These are phyloP conservation scores for Penicillium diatomitis DNA, from an alignment of 495 filamentous ascomycete genomes.

Conservation along the genomic window DNA sequence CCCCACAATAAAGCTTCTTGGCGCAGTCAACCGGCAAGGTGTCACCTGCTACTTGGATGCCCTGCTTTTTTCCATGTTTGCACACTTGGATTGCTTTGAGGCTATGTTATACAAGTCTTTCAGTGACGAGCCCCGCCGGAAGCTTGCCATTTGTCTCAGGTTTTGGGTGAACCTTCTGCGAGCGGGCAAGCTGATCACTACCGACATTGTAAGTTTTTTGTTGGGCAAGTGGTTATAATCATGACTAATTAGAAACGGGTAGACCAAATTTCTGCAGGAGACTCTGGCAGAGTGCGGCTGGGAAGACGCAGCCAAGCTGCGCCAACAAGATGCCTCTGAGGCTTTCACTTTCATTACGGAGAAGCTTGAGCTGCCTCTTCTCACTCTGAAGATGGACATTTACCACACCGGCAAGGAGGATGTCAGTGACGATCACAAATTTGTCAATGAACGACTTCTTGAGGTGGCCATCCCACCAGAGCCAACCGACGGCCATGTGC, in stretches of 20 bases:
- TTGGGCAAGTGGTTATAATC: background rate
- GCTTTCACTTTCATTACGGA: conserved; percentile 93
- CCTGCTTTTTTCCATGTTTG: conserved; percentile 96
- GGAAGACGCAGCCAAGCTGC: conserved; percentile 64
- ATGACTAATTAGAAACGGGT: conserved; percentile 20
- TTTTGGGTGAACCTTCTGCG: conserved; percentile 91
- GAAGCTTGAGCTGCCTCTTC: conserved; percentile 73
- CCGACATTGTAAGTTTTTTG: conserved; percentile 62
- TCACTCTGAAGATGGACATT: conserved; percentile 90
- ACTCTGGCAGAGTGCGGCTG: conserved; percentile 83
- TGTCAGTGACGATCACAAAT: conserved; percentile 80
- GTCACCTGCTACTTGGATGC: conserved; percentile 91
- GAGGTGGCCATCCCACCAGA: conserved; percentile 74
- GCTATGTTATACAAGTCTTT: conserved; percentile 72
- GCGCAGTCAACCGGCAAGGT: conserved; percentile 74
- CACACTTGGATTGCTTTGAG: conserved; percentile 80
- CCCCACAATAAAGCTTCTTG: conserved; percentile 59
- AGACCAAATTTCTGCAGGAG: conserved; percentile 79
- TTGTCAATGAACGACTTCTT: conserved; percentile 83
- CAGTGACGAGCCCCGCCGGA: conserved; percentile 54
- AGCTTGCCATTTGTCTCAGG: conserved; percentile 62
- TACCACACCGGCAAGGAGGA: conserved; percentile 84
- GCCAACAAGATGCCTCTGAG: conserved; percentile 91
- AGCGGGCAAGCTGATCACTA: conserved; percentile 73
- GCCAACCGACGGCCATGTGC: conserved; percentile 47